Percentiles rank a stretch among this genome's conserved stretches.
phyloP scores from a whole-genome alignment of 2,329 filamentous ascomycete species.

The Dendryphion nanum region DNA sequence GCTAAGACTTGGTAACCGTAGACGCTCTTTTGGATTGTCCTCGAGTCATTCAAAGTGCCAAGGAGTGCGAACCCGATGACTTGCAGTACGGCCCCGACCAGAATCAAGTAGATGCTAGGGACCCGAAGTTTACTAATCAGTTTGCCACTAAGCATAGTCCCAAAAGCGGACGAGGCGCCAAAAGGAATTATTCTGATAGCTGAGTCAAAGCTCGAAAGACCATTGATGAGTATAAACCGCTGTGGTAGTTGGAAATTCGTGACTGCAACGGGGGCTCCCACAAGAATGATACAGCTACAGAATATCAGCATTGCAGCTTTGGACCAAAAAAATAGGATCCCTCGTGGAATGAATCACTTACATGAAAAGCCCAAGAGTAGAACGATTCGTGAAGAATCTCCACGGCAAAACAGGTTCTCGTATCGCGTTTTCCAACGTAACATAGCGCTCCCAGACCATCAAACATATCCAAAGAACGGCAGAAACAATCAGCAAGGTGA shows the following conservation, averaged over 20 bases:
- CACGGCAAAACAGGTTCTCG: constrained; percentile 6
- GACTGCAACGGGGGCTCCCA: neutral
- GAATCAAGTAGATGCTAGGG: constrained; percentile 2
- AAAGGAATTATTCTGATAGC: constrained; percentile 9
- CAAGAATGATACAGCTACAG: neutral
- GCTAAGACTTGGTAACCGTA: no score
- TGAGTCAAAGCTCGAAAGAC: constrained; percentile 2
- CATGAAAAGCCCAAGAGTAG: constrained; percentile 4
- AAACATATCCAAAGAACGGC: constrained; percentile 6
- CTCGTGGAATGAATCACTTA: constrained; percentile 1
- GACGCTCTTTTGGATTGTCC: no score
- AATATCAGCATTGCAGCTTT: neutral
- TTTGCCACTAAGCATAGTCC: neutral
- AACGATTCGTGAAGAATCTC: constrained; percentile 3
- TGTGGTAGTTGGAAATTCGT: constrained; percentile 5
- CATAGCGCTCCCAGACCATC: constrained; percentile 4
- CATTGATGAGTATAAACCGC: constrained; percentile 7
- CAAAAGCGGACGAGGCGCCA: constrained; percentile 1
- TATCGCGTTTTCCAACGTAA: neutral
- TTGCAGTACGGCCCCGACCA: constrained; percentile 5
- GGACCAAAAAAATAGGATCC: no score
- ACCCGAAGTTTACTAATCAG: constrained; percentile 2
- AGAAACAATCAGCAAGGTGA: constrained; percentile 5
- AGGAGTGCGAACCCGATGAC: constrained; percentile 2
- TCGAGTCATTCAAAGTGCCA: neutral